Evolutionary conservation across 306 rosid species (phyloP).

Genomic region (Dryas drummondii): DNA sequence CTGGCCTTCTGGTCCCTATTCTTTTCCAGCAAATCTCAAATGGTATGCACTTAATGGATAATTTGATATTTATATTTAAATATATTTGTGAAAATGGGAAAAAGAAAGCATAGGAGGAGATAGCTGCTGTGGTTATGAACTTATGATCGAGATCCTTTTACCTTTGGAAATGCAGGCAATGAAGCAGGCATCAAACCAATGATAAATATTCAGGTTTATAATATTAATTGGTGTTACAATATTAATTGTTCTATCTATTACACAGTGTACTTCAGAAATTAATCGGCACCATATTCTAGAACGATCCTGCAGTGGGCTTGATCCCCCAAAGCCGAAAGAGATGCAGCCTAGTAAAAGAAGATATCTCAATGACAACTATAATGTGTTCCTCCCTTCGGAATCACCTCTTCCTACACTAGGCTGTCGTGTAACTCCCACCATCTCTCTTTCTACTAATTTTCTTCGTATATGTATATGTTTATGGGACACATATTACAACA

Average conservation of each 20-base stretch:
- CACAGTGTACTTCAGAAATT: constrained; percentile 43
- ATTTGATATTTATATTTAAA: background rate
- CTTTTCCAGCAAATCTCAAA: constrained; percentile 48
- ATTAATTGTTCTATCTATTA: background rate
- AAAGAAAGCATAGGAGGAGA: no score
- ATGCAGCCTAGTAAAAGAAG: constrained; percentile 27
- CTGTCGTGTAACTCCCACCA: constrained; percentile 40
- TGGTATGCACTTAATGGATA: constrained; percentile 34
- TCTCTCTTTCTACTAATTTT: background rate
- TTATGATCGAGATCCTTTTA: no score
- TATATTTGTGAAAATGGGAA: background rate
- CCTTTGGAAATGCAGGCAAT: constrained; percentile 40
- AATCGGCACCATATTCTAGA: constrained; percentile 33
- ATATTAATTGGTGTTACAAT: background rate
- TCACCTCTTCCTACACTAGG: constrained; percentile 28
- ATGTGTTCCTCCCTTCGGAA: background rate
- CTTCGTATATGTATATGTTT: no score
- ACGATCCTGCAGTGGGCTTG: constrained; percentile 18
- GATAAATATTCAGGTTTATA: constrained; percentile 59
- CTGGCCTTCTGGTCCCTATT: constrained; percentile 62
- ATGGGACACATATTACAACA: no score
- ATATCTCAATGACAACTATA: constrained; percentile 16
- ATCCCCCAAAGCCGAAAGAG: no score
- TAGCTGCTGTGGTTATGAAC: no score
- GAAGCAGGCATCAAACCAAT: constrained; percentile 44